Evolutionary conservation across 148 eudicot species (phyloP), one percentile per base, ranked within the genome.

Genomic region (Nepenthes mirabilis): DNA sequence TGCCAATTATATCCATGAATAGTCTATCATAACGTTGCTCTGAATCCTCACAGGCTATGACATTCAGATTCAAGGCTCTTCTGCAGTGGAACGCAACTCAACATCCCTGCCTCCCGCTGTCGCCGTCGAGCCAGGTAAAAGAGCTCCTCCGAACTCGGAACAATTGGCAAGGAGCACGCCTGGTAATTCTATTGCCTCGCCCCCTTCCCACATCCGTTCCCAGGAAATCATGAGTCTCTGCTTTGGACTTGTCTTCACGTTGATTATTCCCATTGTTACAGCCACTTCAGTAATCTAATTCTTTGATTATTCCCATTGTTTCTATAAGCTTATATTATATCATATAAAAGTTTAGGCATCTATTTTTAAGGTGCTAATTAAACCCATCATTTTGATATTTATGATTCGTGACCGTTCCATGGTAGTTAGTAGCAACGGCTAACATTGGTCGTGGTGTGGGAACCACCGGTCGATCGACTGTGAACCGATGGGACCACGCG

Each of bases 181-280:
- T 62, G 61, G n/a, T 43, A 65, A 48, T 33, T 82, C 81, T 57
- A 61, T 55, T 33, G 65, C 74, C 47, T 52, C 73, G 40, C 64
- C 60, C 49, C 47, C 51, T 51, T 52, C 43, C 50, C 36, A 64
- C 45, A 47, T 54, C 14, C 70, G 56, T 65, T 34, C 10, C 62
- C 64, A 58, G 37, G 34, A 64, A 36, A 36, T 65, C 65, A 34
- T 65, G 58, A 35, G 34, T 9, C 50, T 47, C 61, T 55, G 37
- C 55, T 33, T 67, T 34, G 35, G 56, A 60, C 37, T 59, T 66
- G n/a, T 70, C 14, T 40, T 70, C 55, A 12, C 58, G 56, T 13
- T 69, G 61, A 23, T 52, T 47, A 33, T 71, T 71, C 66, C 72
- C 72, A 56, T 68, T 85, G 8, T 8, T 40, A 40, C 8, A 40